phyloP scores from a whole-genome alignment of 192 early-diverging fungal species.

The Coemansia sp. region DNA sequence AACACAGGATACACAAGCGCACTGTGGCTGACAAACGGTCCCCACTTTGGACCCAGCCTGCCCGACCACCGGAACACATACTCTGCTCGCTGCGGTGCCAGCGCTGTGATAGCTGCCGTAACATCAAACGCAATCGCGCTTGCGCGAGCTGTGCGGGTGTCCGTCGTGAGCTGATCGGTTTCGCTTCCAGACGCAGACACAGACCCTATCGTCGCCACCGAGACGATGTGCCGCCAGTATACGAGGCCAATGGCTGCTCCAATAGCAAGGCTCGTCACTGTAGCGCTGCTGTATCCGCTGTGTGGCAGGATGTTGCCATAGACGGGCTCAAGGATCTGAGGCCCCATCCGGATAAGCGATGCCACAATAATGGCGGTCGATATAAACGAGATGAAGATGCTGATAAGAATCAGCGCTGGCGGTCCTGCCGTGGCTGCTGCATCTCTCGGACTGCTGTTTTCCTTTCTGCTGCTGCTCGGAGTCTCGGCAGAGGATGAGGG shows the following conservation, averaged over 20 bases:
- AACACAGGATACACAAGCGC: slow-evolving; percentile 57
- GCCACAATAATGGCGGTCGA: slow-evolving; percentile 27
- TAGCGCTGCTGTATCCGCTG: slow-evolving; percentile 48
- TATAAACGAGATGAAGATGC: slow-evolving; percentile 23
- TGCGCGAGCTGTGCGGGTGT: slow-evolving; percentile 33
- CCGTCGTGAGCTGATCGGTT: slow-evolving; percentile 10
- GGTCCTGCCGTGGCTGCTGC: slow-evolving; percentile 6
- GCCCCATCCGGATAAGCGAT: slow-evolving; percentile 52
- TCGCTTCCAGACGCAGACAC: not conserved
- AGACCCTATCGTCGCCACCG: not conserved
- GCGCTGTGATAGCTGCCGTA: slow-evolving; percentile 55
- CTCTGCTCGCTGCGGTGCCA: slow-evolving; percentile 49
- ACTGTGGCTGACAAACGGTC: slow-evolving; percentile 60
- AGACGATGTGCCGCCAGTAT: slow-evolving; percentile 32
- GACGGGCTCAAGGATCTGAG: slow-evolving; percentile 65
- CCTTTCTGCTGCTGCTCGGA: not conserved
- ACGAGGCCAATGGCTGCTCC: slow-evolving; percentile 45
- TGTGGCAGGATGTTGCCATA: slow-evolving; percentile 68
- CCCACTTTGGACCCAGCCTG: slow-evolving; percentile 60
- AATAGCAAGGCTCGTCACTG: slow-evolving; percentile 37
- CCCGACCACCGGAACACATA: slow-evolving; percentile 58
- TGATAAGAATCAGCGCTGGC: slow-evolving; percentile 11
- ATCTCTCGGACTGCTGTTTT: not conserved
- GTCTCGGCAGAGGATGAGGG: not conserved
- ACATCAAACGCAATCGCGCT: slow-evolving; percentile 54